Evolutionary conservation across 2,329 filamentous ascomycete genomes (phyloP).

Genomic region (Fusarium newnesense): DNA sequence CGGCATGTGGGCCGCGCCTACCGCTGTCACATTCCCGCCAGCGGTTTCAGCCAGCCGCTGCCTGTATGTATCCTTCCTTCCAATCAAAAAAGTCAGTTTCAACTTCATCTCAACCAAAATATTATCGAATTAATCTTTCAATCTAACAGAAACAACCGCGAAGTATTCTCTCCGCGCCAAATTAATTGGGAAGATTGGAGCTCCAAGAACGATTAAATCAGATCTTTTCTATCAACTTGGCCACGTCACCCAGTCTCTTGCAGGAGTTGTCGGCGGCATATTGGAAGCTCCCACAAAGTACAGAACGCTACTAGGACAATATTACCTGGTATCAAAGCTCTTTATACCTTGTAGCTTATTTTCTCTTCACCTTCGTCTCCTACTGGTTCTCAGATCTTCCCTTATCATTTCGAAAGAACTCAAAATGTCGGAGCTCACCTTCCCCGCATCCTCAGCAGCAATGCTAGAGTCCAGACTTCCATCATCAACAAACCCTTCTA

Average conservation of each 20-base stretch:
- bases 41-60: constrained; percentile 4
- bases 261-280: constrained; percentile 31
- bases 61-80: background rate
- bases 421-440: constrained; percentile 51
- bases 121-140: background rate
- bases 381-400: background rate
- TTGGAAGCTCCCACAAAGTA: constrained; percentile 1
- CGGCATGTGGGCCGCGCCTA: constrained; percentile 22
- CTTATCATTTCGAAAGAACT: background rate
- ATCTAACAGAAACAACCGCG: too few relatives aligned
- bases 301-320: background rate
- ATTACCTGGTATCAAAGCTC: background rate
- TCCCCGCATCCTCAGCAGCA: constrained; percentile 46
- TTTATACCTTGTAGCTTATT: background rate
- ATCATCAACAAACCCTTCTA: background rate
- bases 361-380: background rate
- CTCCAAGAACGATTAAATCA: background rate
- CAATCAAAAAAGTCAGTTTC: constrained; percentile 31
- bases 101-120: constrained; percentile 17
- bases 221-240: background rate
- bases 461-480: constrained; percentile 51
- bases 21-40: constrained; percentile 2
- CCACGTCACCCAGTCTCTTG: background rate
- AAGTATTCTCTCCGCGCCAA: too few relatives aligned
- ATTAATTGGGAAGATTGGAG: background rate